These are phyloP conservation scores for Triticum timopheevii DNA, from an alignment of 176 grass and related monocot genomes.

Conservation along the genomic window DNA sequence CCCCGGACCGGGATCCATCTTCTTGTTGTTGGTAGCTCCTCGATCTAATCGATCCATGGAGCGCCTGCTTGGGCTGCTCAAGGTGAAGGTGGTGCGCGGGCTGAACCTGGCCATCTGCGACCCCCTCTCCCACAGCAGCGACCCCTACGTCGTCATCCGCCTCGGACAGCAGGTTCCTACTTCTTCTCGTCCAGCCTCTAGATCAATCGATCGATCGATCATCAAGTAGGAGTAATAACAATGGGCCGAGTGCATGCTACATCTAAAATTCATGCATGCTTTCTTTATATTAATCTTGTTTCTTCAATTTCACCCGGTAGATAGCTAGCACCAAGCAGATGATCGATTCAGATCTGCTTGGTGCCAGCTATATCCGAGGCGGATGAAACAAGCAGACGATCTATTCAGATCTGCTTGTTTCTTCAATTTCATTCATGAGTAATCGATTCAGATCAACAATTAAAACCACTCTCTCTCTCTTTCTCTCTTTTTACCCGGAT, in stretches of 20 bases:
- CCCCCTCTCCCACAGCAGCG: constrained; percentile 23
- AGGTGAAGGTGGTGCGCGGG: constrained; percentile 14
- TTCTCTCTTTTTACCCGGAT: no score
- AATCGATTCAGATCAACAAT: neutral
- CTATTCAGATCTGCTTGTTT: no score
- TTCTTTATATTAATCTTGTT: neutral
- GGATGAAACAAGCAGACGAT: no score
- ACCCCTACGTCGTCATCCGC: constrained; percentile 21
- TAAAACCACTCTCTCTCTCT: no score
- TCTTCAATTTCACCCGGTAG: neutral
- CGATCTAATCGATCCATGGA: constrained; percentile 34
- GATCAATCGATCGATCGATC: no score
- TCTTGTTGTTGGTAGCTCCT: neutral
- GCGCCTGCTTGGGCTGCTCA: constrained; percentile 30
- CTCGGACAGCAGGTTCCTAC: constrained; percentile 6
- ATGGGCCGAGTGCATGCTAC: no score
- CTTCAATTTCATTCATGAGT: no score
- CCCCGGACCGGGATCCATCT: neutral
- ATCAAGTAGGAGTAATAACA: no score
- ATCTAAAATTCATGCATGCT: neutral
- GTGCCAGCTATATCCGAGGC: no score
- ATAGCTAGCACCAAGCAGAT: neutral
- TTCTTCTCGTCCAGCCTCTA: no score
- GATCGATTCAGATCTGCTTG: no score
- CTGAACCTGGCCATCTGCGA: constrained; percentile 21